These are phyloP conservation scores for Pogostemon cablin DNA, from an alignment of 257 asterid genomes.

Conservation along the genomic window DNA sequence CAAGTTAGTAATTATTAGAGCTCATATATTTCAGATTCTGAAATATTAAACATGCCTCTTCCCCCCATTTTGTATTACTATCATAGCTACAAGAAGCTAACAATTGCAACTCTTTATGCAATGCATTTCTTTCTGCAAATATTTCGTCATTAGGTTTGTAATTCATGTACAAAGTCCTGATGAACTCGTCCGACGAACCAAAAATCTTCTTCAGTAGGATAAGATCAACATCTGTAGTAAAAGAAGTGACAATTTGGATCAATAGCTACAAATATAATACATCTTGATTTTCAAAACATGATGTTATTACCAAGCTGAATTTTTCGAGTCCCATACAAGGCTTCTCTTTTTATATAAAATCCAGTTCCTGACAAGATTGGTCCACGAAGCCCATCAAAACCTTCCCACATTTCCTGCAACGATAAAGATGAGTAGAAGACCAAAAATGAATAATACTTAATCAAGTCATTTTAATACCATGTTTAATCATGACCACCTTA, in stretches of 20 bases:
- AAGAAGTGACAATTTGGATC: neutral
- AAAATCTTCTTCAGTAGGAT: constrained; percentile 39
- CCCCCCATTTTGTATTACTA: constrained; percentile 56
- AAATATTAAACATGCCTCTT: constrained; percentile 44
- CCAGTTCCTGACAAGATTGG: constrained; percentile 52
- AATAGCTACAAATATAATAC: neutral
- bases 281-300: neutral
- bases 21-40: neutral
- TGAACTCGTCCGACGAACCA: constrained; percentile 58
- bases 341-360: constrained; percentile 59
- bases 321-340: constrained; percentile 43
- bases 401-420: constrained; percentile 53
- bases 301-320: constrained; percentile 31
- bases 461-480: too few relatives aligned
- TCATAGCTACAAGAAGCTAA: constrained; percentile 62
- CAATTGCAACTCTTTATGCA: constrained; percentile 36
- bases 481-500: too few relatives aligned
- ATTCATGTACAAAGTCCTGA: constrained; percentile 38
- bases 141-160: constrained; percentile 25
- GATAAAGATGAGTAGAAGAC: too few relatives aligned
- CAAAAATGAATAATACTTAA: too few relatives aligned
- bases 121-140: neutral
- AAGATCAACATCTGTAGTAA: constrained; percentile 41
- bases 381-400: constrained; percentile 58
- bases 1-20: too few relatives aligned